Base-by-base conservation (phyloP, 371 early-diverging fungal species). In the Globomyces sp. region DNA sequence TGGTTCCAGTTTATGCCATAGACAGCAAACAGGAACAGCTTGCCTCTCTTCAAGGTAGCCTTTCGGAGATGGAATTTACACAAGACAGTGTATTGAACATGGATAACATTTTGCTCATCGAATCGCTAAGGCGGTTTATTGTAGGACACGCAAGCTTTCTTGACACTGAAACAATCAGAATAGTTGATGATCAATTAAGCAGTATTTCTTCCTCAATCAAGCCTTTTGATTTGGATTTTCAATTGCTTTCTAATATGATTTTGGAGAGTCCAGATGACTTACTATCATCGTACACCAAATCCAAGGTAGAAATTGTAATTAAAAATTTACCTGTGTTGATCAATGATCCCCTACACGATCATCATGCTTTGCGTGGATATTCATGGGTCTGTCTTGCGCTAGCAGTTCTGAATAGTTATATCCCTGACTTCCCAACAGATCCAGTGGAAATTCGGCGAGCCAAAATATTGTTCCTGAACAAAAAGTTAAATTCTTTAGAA, bases 341-440 rank as follows among this genome's bases (percentile, higher is more conserved):
- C 34, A 34, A 51, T 24, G 13, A 51, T 13, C 52, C 52, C 24
- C 11, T 11, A 11, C 13, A 58, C 59, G 46, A 58, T n/a, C n/a
- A 46, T 11, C 46, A 44, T 13, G 10, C 34, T 62, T 36, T 11
- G 11, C 63, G 41, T 9, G 63, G 65, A 5, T 63, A 49, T 37
- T 52, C 63, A n/a, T 73, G 74, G 74, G 47, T 65, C 4, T 51
- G 37, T 42, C 63, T 57, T 40, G 36, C 71, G 1, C 41, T 89
- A 6, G 76, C 83, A 0, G 90, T 89, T 70, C 73, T 90, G 53
- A 77, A 80, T 4, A 77, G 84, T 0, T 90, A 89, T 61, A 80
- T 91, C 45, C 91, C 92, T 1, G 86, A 86, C 46, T 85, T 89
- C 48, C 90, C 92, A 0, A 75, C 87, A 52, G 92, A 92, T 71